phyloP scores from a whole-genome alignment of 768 basidiomycete species.

The Scleroderma citrinum region DNA sequence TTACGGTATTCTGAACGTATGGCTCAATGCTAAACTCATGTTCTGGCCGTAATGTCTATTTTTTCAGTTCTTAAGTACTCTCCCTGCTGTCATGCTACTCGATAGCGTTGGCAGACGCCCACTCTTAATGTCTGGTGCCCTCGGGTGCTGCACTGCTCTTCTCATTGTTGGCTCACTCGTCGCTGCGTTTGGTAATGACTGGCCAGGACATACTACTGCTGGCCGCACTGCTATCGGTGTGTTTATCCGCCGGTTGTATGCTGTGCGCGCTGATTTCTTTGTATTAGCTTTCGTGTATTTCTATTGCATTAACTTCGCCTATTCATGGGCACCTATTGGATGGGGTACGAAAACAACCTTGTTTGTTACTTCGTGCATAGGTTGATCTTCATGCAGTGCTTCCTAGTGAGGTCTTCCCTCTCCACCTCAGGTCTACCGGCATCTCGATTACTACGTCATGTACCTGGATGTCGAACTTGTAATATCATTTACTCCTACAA shows the following conservation, averaged over 20 bases:
- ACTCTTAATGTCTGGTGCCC: slow-evolving; percentile 33
- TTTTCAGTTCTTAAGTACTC: slow-evolving; percentile 28
- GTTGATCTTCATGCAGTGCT: slow-evolving; percentile 26
- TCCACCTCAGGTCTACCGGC: slow-evolving; percentile 36
- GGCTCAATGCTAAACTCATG: neutral
- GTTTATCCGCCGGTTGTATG: slow-evolving; percentile 17
- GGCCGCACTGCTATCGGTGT: slow-evolving; percentile 24
- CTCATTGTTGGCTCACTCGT: slow-evolving; percentile 24
- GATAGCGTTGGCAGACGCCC: slow-evolving; percentile 37
- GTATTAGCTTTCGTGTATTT: slow-evolving; percentile 33
- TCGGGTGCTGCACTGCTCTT: slow-evolving; percentile 27
- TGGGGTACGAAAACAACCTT: slow-evolving; percentile 14
- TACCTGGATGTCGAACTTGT: slow-evolving; percentile 38
- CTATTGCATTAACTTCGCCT: slow-evolving; percentile 33
- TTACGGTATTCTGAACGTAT: slow-evolving; percentile 31
- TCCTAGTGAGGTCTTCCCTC: slow-evolving; percentile 37
- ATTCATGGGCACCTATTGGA: slow-evolving; percentile 29
- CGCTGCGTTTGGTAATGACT: slow-evolving; percentile 23
- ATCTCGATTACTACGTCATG: slow-evolving; percentile 37
- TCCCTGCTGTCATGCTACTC: slow-evolving; percentile 32
- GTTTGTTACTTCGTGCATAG: slow-evolving; percentile 2
- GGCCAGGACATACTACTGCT: slow-evolving; percentile 23
- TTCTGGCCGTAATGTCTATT: neutral
- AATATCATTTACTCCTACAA: neutral
- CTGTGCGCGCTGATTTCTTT: slow-evolving; percentile 8